Percentiles rank a stretch among this genome's conserved stretches.
phyloP scores from a whole-genome alignment of 208 protist genomes.

The Acanthamoeba castellanii region DNA sequence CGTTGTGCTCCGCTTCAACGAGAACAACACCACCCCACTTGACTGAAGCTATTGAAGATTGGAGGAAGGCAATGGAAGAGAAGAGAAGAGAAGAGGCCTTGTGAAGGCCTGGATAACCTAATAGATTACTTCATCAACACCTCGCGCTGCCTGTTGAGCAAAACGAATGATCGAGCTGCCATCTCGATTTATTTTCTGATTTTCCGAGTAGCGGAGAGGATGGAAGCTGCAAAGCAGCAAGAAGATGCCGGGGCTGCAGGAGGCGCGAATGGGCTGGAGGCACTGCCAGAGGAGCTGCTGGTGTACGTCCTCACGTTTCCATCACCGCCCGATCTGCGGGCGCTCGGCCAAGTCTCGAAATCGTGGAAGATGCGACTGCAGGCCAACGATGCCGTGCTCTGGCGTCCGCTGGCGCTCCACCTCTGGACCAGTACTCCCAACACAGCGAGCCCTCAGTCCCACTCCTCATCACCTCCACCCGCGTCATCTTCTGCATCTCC shows the following conservation, averaged over 20 bases:
- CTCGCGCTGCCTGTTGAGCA: too few relatives aligned
- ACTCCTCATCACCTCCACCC: neutral
- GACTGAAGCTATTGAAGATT: neutral
- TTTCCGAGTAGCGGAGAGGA: too few relatives aligned
- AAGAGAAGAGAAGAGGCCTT: too few relatives aligned
- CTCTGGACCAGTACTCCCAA: neutral
- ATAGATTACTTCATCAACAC: too few relatives aligned
- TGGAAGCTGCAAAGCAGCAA: too few relatives aligned
- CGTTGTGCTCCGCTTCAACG: conserved; percentile 60
- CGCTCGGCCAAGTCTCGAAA: neutral
- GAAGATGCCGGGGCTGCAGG: too few relatives aligned
- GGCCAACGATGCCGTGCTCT: neutral
- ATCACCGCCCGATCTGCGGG: neutral
- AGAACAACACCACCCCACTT: neutral
- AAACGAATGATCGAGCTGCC: too few relatives aligned
- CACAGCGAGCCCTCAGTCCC: neutral
- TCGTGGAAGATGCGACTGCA: neutral
- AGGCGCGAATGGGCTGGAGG: neutral
- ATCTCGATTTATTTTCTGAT: too few relatives aligned
- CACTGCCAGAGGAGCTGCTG: conserved; percentile 12
- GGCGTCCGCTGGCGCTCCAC: neutral
- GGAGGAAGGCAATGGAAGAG: too few relatives aligned
- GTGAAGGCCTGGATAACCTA: too few relatives aligned
- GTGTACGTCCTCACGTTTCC: neutral
- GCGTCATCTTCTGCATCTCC: neutral